These are phyloP conservation scores for Coemansia sp. DNA, from an alignment of 192 early-diverging fungal species.

Conservation along the genomic window DNA sequence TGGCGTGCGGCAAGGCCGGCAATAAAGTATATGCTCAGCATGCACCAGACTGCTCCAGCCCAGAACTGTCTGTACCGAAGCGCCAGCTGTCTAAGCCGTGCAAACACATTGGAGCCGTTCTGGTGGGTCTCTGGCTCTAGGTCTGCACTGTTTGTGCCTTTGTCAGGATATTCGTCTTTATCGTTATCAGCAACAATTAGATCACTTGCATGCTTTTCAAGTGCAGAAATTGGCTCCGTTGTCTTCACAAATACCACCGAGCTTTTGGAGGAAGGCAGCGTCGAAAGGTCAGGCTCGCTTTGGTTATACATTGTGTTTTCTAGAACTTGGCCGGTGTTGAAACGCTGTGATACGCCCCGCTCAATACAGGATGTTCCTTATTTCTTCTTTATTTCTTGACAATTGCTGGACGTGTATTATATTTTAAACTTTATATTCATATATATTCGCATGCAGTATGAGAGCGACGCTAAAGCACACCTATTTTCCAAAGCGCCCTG, in stretches of 20 bases:
- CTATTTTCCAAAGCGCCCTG: too few species aligned
- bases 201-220: background rate
- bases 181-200: background rate
- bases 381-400: background rate
- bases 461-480: too few species aligned
- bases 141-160: background rate
- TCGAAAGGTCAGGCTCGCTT: background rate
- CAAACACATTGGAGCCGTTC: background rate
- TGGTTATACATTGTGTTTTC: background rate
- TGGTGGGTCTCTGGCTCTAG: background rate
- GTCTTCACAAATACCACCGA: background rate
- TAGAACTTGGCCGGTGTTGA: background rate
- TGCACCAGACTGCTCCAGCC: slow-evolving; percentile 51
- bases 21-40: slow-evolving; percentile 63
- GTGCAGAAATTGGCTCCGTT: background rate
- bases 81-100: slow-evolving; percentile 1
- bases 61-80: slow-evolving; percentile 19
- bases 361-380: background rate
- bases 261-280: background rate
- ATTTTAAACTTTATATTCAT: too few species aligned
- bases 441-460: too few species aligned
- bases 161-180: background rate
- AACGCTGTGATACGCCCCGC: background rate
- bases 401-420: too few species aligned
- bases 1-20: slow-evolving; percentile 57